A percentile compares a stretch with the other conserved stretches of the same genome.
Conservation (phyloP, 148 eudicot genomes). For the Silene uniflora region DNA sequence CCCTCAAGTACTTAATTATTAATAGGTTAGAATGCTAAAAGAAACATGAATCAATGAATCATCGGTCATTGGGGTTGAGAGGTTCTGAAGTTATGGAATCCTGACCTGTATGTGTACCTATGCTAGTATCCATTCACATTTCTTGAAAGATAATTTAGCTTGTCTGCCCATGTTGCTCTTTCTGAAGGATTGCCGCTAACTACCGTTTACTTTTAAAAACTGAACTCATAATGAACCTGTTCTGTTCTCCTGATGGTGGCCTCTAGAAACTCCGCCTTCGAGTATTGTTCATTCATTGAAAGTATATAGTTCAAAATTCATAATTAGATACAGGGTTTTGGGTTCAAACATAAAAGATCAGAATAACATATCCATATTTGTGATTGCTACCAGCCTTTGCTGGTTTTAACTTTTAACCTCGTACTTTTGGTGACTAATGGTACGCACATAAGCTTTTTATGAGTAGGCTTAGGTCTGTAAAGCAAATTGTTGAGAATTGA, state of each 20-base stretch:
- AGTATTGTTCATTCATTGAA: neutral
- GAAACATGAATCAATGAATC: neutral
- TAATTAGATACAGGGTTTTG: neutral
- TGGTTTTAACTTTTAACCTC: slow-evolving; percentile 1
- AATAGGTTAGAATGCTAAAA: neutral
- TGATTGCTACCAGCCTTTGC: neutral
- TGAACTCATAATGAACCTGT: neutral
- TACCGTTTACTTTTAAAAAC: neutral
- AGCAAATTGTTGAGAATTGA: slow-evolving; percentile 9
- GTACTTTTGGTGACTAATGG: neutral
- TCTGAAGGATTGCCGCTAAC: neutral
- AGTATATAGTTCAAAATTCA: neutral
- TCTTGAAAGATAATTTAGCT: neutral
- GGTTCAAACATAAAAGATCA: neutral
- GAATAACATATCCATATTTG: neutral
- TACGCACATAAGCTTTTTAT: neutral
- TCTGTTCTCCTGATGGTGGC: slow-evolving; percentile 3
- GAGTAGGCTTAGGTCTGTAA: slow-evolving; percentile 13
- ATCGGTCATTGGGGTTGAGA: too few relatives aligned
- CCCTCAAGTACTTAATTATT: neutral
- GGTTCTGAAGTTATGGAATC: neutral
- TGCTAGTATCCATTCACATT: neutral
- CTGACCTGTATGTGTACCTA: neutral
- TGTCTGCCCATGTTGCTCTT: neutral
- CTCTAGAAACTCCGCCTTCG: neutral